Conservation (phyloP, 768 basidiomycete genomes). For the Jaapia argillacea region DNA sequence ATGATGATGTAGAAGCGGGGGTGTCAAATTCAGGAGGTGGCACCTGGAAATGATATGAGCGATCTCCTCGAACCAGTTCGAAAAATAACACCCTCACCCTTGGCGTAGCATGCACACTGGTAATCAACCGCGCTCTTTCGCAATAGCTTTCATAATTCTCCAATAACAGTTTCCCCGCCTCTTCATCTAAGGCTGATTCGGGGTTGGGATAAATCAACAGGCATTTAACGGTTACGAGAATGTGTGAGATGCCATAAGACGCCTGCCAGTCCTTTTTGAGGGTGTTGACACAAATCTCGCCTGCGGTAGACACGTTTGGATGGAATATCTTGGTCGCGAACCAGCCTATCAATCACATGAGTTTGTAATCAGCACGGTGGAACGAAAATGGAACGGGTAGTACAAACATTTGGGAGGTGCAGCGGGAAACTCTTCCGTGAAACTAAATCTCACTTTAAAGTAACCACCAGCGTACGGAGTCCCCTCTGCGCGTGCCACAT, state of each 20-base stretch:
- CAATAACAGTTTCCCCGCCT: conserved; percentile 85
- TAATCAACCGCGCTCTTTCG: conserved; percentile 79
- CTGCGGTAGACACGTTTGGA: conserved; percentile 82
- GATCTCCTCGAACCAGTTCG: neutral
- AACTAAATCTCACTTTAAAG: conserved; percentile 72
- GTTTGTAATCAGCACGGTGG: conserved; percentile 2
- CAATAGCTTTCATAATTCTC: conserved; percentile 88
- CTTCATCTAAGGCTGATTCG: conserved; percentile 92
- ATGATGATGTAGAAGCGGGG: conserved; percentile 22
- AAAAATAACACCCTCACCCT: conserved; percentile 29
- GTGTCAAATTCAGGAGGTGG: conserved; percentile 62
- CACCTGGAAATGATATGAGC: conserved; percentile 9
- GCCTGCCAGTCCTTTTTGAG: conserved; percentile 97
- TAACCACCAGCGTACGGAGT: conserved; percentile 69
- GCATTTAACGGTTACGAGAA: conserved; percentile 89
- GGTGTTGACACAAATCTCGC: conserved; percentile 96
- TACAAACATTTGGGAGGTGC: conserved; percentile 85
- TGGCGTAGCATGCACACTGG: conserved; percentile 85
- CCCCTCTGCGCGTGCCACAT: conserved; percentile 29
- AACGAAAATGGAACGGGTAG: conserved; percentile 1
- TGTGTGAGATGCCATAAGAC: conserved; percentile 83
- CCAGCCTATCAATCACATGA: too few species aligned
- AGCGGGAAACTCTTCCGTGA: conserved; percentile 90
- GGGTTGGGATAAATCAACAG: conserved; percentile 95
- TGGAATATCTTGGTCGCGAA: conserved; percentile 95